Percentiles rank a stretch among this genome's conserved stretches.
Evolutionary conservation across 1,284 basidiomycete species (phyloP).

Genomic region (Phaffia rhodozyma): DNA sequence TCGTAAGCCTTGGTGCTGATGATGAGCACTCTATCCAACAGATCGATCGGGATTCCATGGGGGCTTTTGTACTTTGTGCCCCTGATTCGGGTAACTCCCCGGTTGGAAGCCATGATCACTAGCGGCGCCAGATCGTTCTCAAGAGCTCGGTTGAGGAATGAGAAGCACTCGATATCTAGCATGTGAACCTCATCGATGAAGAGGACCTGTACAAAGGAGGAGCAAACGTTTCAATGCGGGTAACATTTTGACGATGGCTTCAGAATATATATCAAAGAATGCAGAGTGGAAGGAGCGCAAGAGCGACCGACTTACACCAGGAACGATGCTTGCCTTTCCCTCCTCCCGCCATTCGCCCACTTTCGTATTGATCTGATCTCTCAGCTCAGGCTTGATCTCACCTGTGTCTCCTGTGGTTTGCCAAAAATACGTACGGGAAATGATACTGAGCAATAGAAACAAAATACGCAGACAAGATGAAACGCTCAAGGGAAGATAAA

Average conservation of each 20-base stretch:
- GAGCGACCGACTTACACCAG: slow-evolving; percentile 57
- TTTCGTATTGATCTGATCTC: slow-evolving; percentile 93
- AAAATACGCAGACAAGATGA: slow-evolving; percentile 29
- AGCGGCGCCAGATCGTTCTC: slow-evolving; percentile 87
- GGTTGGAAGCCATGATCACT: slow-evolving; percentile 96
- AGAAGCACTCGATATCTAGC: slow-evolving; percentile 99
- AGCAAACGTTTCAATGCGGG: slow-evolving; percentile 10
- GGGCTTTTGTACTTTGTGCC: slow-evolving; percentile 90
- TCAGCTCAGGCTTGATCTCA: slow-evolving; percentile 94
- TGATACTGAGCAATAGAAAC: slow-evolving; percentile 42
- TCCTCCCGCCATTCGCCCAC: slow-evolving; percentile 97
- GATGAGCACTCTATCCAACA: slow-evolving; percentile 89
- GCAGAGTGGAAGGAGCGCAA: not conserved
- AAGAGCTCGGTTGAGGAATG: slow-evolving; percentile 90
- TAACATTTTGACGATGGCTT: not conserved
- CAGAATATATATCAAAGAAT: not conserved
- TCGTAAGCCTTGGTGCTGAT: slow-evolving; percentile 86
- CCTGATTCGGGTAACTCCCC: slow-evolving; percentile 86
- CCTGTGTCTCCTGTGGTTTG: slow-evolving; percentile 71
- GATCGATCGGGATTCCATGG: slow-evolving; percentile 87
- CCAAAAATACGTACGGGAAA: too few species aligned
- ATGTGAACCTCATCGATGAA: slow-evolving; percentile 97
- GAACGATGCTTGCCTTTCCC: slow-evolving; percentile 95
- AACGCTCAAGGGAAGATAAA: not conserved
- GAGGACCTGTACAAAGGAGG: slow-evolving; percentile 47